Evolutionary conservation across 202 grass and related monocot genomes (phyloP), one percentile per base, ranked within the genome.

Genomic region (Tripidium arundinaceum): DNA sequence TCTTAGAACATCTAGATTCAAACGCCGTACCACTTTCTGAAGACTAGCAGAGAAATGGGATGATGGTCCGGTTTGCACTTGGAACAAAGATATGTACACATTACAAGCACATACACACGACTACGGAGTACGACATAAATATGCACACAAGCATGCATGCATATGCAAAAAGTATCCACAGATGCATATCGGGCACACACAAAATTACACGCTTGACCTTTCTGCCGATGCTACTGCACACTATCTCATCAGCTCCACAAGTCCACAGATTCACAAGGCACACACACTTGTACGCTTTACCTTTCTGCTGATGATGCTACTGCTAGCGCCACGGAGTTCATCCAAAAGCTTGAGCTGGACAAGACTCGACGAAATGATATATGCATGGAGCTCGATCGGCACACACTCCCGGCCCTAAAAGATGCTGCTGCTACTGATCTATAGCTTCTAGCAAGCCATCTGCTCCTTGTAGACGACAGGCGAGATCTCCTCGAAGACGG

Each of bases 401-500:
- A 55, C 50, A 21, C 10, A 24, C 19, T 28, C n/a, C n/a, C 41
- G n/a, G 3, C 31, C 4, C 11, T 4, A 33, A 27, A 43, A 59
- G 47, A 83, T 59, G 28, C 52, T 57, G 52, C n/a, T 57, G 52
- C 31, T 69, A 40, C n/a, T 60, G 10, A 19, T 41, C 24, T 22
- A 46, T 40, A 19, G n/a, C 63, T 57, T 85, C 76, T 86, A 97
- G 78, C 86, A 91, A 62, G 90, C 86, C 64, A 87, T 63, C 25
- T 88, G 90, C 77, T 91, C 71, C 78, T 45, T 85, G 64, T 13
- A 37, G 33, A 81, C n/a, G n/a, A n/a, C 26, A 0, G 86, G 77
- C 34, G 90, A 78, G 50, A 97, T 93, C 81, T 91, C 90, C 82
- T 97, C 90, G 81, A 97, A 97, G 8, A 97, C 89, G 5, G 93